Evolutionary conservation across 176 grass and related monocot species (phyloP), one percentile per base, ranked within the genome.

Genomic region (Otatea glauca): DNA sequence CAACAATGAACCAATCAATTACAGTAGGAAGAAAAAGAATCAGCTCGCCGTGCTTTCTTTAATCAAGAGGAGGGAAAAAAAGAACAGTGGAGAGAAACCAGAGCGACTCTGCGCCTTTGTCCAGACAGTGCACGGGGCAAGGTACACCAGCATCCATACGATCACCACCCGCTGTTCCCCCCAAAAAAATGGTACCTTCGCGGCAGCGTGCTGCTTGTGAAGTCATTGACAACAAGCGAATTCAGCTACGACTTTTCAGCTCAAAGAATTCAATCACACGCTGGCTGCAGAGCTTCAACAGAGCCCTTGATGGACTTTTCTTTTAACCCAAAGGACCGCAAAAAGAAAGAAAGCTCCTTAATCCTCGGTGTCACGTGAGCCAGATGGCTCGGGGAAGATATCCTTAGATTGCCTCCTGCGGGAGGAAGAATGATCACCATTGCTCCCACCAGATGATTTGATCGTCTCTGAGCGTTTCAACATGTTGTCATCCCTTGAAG

Each of bases 391-490:
- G 0, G 96, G 96, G 64, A 94, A 90, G 58, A 99, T 94, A 74
- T 99, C 96, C 80, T 87, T 99, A 0, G 89, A 94, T 53, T 84
- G 83, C 84, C 91, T 90, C 81, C 87, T 87, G 45, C 86, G 89
- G 18, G 96, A 99, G 47, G 94, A 96, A 35, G 93, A 95, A 70
- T 90, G 81, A 51, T 99, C 96, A 16, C 96, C 96, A 5, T 93
- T 93, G 70, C 96, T 96, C 39, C 93, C 96, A 15, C 92, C 92
- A 15, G 93, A 99, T 18, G 93, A 99, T 84, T 90, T 88, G 43
- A 88, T 82, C 4, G 95, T 98, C 71, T 90, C 91, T 10, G 95
- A 95, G 18, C 63, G 87, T 65, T 92, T 94, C 27, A 95, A 74
- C 60, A 82, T 88, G 73, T 85, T 80, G 42, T 92, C 88, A 18